A percentile compares a stretch with the other conserved stretches of the same genome.
These are phyloP conservation scores for Mitragyna speciosa DNA, from an alignment of 257 asterid genomes.

Conservation along the genomic window DNA sequence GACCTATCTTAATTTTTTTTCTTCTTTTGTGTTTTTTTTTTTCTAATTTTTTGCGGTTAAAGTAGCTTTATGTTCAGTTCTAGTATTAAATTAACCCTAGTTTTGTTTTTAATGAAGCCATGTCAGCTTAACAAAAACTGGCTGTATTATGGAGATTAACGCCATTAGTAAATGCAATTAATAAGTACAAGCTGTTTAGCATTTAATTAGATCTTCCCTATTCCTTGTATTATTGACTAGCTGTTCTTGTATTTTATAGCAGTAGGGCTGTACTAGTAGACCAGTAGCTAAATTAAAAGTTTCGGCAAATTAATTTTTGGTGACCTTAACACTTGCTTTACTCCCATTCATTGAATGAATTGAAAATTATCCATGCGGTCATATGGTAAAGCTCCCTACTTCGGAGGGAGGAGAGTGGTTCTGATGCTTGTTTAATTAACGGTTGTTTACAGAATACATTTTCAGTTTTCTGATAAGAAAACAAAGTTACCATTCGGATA, in stretches of 20 bases:
- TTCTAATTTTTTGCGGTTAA: not conserved
- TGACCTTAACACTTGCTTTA: not conserved
- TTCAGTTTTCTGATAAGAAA: too few relatives aligned
- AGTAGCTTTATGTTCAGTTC: not conserved
- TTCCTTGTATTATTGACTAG: too few relatives aligned
- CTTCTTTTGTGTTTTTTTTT: not conserved
- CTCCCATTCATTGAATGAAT: not conserved
- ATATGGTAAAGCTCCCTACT: not conserved
- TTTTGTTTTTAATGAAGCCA: conserved; percentile 11
- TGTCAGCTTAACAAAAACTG: conserved; percentile 17
- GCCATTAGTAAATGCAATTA: conserved; percentile 22
- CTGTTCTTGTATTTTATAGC: too few relatives aligned
- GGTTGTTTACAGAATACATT: too few relatives aligned
- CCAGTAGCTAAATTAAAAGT: too few relatives aligned
- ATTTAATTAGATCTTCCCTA: too few relatives aligned
- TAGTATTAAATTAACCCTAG: conserved; percentile 9
- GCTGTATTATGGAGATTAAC: conserved; percentile 17
- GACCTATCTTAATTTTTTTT: not conserved
- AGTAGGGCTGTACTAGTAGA: too few relatives aligned
- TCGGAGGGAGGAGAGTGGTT: not conserved
- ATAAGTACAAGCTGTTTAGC: not conserved
- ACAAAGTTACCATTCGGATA: too few relatives aligned
- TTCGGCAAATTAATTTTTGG: not conserved
- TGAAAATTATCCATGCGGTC: not conserved
- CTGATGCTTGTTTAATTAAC: not conserved